phyloP scores from a whole-genome alignment of 129 eudicot genomes.

The Solidago caesia region DNA sequence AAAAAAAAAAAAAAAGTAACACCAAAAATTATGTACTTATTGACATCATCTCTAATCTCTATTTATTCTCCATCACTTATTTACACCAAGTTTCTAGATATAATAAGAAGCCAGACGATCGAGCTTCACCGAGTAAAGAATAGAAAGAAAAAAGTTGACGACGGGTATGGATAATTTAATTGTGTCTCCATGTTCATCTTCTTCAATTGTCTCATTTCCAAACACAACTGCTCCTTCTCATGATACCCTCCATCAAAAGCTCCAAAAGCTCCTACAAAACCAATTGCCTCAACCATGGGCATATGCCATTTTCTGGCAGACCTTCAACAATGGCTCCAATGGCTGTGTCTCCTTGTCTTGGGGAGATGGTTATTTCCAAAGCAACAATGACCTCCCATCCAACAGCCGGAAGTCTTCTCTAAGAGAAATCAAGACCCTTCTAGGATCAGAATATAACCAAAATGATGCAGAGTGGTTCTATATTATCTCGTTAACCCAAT shows the following conservation, averaged over 20 bases:
- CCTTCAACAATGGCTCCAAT: constrained; percentile 34
- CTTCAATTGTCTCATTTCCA: constrained; percentile 26
- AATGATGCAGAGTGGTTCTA: constrained; percentile 46
- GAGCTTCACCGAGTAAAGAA: too few relatives aligned
- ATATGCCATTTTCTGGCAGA: constrained; percentile 58
- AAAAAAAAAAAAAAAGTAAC: too few relatives aligned
- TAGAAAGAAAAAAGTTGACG: too few relatives aligned
- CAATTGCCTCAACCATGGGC: constrained; percentile 48
- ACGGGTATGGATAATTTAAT: constrained; percentile 35
- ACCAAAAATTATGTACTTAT: too few relatives aligned
- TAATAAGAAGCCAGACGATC: too few relatives aligned
- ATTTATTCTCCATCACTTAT: too few relatives aligned
- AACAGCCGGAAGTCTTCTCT: not conserved
- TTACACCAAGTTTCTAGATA: too few relatives aligned
- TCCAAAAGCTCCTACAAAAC: constrained; percentile 42
- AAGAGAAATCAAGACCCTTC: too few relatives aligned
- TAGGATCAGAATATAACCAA: too few relatives aligned
- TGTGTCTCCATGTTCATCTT: constrained; percentile 37
- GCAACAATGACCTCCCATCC: not conserved
- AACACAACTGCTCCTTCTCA: not conserved
- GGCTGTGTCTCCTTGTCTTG: constrained; percentile 36
- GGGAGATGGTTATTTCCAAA: constrained; percentile 56
- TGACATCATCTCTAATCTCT: too few relatives aligned
- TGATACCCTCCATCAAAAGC: constrained; percentile 36
- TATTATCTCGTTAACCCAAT: constrained; percentile 39